Base-by-base conservation (phyloP, 2,329 filamentous ascomycete species). In the Cordyceps cicadae region DNA sequence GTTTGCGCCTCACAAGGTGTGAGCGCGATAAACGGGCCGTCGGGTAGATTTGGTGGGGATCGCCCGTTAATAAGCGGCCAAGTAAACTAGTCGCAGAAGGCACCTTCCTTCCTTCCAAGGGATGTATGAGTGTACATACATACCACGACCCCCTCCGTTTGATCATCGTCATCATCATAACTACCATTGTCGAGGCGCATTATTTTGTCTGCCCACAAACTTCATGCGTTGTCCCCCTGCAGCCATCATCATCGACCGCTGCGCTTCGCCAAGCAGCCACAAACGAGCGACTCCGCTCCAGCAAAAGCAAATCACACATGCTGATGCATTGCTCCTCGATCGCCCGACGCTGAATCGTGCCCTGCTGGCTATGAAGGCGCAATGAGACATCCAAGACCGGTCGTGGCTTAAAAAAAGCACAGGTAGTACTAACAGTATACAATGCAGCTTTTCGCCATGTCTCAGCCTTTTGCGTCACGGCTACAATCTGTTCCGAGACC, bases 1-100 rank as follows among this genome's bases (percentile, higher is more conserved):
- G 34, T 32, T 53, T 34, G 19, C 11, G 5, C 34, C 19, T 7
- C 21, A 19, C 19, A 15, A 24, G 45, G 21, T 50, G 54, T 29
- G 45, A 50, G 54, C 41, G 54, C 54, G 45, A 50, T 32, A 15
- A 41, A 58, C 54, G 54, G 54, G 32, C 54, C 54, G 54, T 41
- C 54, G 54, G 54, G 45, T 58, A 58, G 54, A 58, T 58, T 48
- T 19, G 21, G 54, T 58, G 54, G 54, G 54, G 45, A 34, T 46
- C 29, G 54, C n/a, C 54, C 43, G 43, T 56, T 48, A 11, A 39
- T 39, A 24, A 4, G 54, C n/a, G 32, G 32, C 32, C 11, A 34
- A 3, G 26, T 29, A 29, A 4, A 39, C n/a, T 12, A 39, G 37
- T 39, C 7, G 3, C 14, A 12, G 14, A 39, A 15, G 37, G 11